These are phyloP conservation scores for Baorangia bicolor DNA, from an alignment of 768 basidiomycete genomes.

Conservation along the genomic window DNA sequence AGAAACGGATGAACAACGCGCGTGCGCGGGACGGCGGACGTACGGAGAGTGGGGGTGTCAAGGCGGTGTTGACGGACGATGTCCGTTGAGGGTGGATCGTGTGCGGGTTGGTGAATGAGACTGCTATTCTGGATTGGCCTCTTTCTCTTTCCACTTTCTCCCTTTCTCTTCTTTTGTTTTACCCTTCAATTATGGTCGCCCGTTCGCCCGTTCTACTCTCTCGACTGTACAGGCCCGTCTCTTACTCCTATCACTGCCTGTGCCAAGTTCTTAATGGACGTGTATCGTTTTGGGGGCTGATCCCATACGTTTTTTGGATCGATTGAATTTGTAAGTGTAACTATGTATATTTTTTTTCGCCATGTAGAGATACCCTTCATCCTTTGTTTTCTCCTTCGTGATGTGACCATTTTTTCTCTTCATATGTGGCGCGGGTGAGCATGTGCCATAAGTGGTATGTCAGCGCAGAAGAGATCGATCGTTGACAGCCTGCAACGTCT, in stretches of 20 bases:
- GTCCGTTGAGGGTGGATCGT: conserved; percentile 15
- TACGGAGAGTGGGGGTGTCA: conserved; percentile 86
- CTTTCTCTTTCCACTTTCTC: not conserved
- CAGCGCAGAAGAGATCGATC: not conserved
- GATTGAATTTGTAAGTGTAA: conserved; percentile 22
- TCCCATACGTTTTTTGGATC: conserved; percentile 11
- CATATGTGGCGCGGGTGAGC: not conserved
- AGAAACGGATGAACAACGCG: conserved; percentile 65
- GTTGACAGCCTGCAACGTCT: not conserved
- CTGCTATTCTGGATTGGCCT: conserved; percentile 10
- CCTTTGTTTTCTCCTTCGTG: not conserved
- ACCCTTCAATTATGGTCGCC: conserved; percentile 10
- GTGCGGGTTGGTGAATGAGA: conserved; percentile 8
- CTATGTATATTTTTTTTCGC: conserved; percentile 19
- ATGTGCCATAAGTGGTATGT: not conserved
- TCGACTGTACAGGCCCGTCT: conserved; percentile 9
- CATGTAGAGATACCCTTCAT: conserved; percentile 30
- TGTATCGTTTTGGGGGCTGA: conserved; percentile 16
- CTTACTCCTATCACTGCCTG: conserved; percentile 10
- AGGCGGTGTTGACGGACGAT: conserved; percentile 58
- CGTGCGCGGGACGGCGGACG: conserved; percentile 77
- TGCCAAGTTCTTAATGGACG: conserved; percentile 18
- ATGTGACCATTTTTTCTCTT: not conserved
- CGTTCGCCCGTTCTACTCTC: conserved; percentile 5
- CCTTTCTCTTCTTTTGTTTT: conserved; percentile 2